phyloP scores from a whole-genome alignment of 345 rosid genomes.

The Pugionium dolabratum region DNA sequence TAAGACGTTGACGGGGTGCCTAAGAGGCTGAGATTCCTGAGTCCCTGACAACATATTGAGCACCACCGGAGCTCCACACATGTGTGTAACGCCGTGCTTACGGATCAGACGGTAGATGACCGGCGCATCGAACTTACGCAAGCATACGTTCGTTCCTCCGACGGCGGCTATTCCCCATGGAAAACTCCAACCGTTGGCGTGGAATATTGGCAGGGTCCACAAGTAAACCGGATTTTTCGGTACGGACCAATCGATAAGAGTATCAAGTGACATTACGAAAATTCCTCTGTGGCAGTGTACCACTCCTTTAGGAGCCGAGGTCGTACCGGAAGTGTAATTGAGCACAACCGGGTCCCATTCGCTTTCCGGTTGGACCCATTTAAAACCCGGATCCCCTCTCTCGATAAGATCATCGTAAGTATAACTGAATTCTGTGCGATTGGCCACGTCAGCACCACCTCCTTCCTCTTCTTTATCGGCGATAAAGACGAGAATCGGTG shows the following conservation, averaged over 20 bases:
- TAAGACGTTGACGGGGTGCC: constrained; percentile 57
- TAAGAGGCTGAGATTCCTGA: constrained; percentile 34
- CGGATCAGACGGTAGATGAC: constrained; percentile 52
- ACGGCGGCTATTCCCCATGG: constrained; percentile 84
- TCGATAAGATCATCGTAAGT: constrained; percentile 56
- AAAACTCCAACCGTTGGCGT: constrained; percentile 80
- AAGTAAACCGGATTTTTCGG: constrained; percentile 69
- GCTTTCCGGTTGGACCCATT: constrained; percentile 53
- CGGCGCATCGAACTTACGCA: constrained; percentile 62
- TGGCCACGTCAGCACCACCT: constrained; percentile 20
- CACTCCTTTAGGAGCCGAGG: constrained; percentile 86
- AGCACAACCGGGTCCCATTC: constrained; percentile 73
- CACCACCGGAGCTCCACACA: constrained; percentile 90
- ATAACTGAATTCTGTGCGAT: constrained; percentile 26
- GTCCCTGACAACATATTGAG: constrained; percentile 67
- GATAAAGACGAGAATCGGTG: constrained; percentile 57
- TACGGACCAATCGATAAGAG: constrained; percentile 58
- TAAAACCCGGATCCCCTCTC: constrained; percentile 54
- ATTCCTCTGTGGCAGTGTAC: constrained; percentile 77
- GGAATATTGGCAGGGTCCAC: constrained; percentile 92
- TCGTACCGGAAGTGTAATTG: constrained; percentile 88
- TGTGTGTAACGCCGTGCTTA: constrained; percentile 67
- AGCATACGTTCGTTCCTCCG: constrained; percentile 76
- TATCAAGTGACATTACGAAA: constrained; percentile 51
- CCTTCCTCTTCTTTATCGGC: constrained; percentile 41